phyloP scores from a whole-genome alignment of 169 alveolate species.

The Cryptosporidium bovis region DNA sequence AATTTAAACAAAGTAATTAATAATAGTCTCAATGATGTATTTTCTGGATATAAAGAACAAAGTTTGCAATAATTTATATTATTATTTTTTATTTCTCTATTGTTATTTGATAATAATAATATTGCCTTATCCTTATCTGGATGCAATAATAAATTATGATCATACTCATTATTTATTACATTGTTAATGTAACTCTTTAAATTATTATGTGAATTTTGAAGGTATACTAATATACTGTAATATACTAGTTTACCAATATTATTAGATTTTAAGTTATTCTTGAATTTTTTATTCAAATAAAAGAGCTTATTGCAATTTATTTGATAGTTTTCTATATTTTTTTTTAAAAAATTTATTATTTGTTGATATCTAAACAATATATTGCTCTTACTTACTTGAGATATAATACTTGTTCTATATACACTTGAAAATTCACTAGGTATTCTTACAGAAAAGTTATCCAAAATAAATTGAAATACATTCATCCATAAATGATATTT shows the following conservation, averaged over 20 bases:
- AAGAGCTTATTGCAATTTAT: background rate
- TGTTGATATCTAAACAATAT: conserved; percentile 34
- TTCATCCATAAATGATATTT: conserved; percentile 33
- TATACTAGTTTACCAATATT: background rate
- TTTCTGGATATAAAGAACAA: conserved; percentile 30
- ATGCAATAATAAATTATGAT: conserved; percentile 21
- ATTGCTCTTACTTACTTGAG: conserved; percentile 29
- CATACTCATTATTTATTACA: background rate
- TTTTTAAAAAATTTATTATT: conserved; percentile 25
- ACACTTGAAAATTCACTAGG: conserved; percentile 1
- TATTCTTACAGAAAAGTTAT: conserved; percentile 16
- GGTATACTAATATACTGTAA: conserved; percentile 11
- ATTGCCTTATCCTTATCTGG: background rate
- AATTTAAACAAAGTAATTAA: conserved; percentile 9
- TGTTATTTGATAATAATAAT: no score
- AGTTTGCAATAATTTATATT: background rate
- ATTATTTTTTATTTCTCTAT: background rate
- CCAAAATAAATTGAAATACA: conserved; percentile 31
- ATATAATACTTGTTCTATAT: conserved; percentile 8
- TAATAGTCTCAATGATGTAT: conserved; percentile 23
- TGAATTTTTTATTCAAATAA: background rate
- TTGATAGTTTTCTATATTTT: conserved; percentile 17
- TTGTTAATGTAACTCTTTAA: conserved; percentile 6
- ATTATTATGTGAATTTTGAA: conserved; percentile 34
- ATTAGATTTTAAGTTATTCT: background rate